phyloP scores from a whole-genome alignment of 2,329 filamentous ascomycete genomes.

The Cordyceps fumosorosea region DNA sequence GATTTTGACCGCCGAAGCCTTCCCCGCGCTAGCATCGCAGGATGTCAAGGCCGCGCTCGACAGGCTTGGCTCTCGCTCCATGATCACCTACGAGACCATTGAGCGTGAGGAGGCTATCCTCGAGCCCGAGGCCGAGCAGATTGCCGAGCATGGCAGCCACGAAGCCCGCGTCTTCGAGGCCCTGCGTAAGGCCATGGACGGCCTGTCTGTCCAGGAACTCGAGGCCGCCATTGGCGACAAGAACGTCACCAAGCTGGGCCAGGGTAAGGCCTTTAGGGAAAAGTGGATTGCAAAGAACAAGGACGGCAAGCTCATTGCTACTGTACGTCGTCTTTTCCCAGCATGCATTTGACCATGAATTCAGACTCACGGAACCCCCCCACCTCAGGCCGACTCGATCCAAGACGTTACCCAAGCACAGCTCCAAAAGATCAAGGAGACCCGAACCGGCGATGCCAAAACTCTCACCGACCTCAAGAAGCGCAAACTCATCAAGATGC shows the following conservation, averaged over 20 bases:
- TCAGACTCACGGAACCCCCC: neutral
- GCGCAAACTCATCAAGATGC: slow-evolving; percentile 77
- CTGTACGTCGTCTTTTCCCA: slow-evolving; percentile 31
- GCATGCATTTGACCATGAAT: neutral
- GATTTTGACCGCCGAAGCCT: slow-evolving; percentile 62
- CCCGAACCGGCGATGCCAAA: slow-evolving; percentile 67
- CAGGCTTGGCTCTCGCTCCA: slow-evolving; percentile 73
- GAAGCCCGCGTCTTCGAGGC: slow-evolving; percentile 78
- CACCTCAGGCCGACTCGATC: slow-evolving; percentile 60
- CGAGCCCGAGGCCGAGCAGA: slow-evolving; percentile 66
- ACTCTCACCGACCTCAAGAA: slow-evolving; percentile 78
- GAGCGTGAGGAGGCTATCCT: slow-evolving; percentile 72
- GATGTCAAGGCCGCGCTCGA: slow-evolving; percentile 84
- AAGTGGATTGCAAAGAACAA: slow-evolving; percentile 63
- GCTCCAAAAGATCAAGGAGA: slow-evolving; percentile 65
- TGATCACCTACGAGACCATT: slow-evolving; percentile 79
- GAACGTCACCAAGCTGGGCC: slow-evolving; percentile 72
- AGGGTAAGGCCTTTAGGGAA: slow-evolving; percentile 86
- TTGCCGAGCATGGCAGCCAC: slow-evolving; percentile 70
- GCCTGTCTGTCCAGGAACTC: slow-evolving; percentile 71
- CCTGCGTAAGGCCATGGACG: slow-evolving; percentile 64
- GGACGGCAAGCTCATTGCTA: slow-evolving; percentile 47
- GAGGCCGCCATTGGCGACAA: slow-evolving; percentile 65
- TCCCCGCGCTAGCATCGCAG: slow-evolving; percentile 58
- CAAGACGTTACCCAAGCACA: slow-evolving; percentile 72